Conservation (phyloP, 768 basidiomycete species). For the Tricholoma hemisulphureum region DNA sequence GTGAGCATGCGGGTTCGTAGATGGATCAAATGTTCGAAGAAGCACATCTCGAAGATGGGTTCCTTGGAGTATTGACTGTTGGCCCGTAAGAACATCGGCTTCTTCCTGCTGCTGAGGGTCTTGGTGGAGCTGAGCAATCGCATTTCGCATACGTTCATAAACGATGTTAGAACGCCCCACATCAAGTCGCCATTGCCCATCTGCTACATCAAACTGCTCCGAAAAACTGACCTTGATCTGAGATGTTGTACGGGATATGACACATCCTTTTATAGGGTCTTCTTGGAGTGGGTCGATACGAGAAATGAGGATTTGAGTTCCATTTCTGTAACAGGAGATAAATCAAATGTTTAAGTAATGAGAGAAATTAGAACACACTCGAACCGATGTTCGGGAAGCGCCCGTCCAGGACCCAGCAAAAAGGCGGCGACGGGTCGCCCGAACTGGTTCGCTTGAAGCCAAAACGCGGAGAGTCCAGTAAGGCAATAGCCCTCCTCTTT, state of each 20-base stretch:
- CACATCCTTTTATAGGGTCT: conserved; percentile 50
- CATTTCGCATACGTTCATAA: conserved; percentile 66
- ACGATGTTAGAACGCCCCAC: conserved; percentile 65
- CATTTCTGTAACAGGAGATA: conserved; percentile 47
- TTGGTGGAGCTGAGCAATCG: conserved; percentile 54
- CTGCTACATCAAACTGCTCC: conserved; percentile 42
- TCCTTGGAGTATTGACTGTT: conserved; percentile 61
- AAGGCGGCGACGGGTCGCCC: conserved; percentile 70
- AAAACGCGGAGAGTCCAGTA: conserved; percentile 63
- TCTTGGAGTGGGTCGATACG: conserved; percentile 62
- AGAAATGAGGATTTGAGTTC: conserved; percentile 66
- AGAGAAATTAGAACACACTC: conserved; percentile 50
- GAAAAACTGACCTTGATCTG: conserved; percentile 60
- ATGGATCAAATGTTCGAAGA: conserved; percentile 52
- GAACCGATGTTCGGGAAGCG: conserved; percentile 65
- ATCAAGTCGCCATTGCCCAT: conserved; percentile 66
- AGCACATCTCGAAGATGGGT: conserved; percentile 73
- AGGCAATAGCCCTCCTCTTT: conserved; percentile 72
- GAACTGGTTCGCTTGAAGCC: conserved; percentile 62
- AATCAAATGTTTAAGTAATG: not conserved
- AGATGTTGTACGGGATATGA: conserved; percentile 48
- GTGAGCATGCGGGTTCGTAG: conserved; percentile 29
- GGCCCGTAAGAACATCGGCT: conserved; percentile 25
- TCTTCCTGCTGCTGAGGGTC: conserved; percentile 48
- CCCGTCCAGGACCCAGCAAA: conserved; percentile 56